Evolutionary conservation across 225 moss, liverwort and hornwort species (phyloP).

Genomic region (Straminergon stramineum): DNA sequence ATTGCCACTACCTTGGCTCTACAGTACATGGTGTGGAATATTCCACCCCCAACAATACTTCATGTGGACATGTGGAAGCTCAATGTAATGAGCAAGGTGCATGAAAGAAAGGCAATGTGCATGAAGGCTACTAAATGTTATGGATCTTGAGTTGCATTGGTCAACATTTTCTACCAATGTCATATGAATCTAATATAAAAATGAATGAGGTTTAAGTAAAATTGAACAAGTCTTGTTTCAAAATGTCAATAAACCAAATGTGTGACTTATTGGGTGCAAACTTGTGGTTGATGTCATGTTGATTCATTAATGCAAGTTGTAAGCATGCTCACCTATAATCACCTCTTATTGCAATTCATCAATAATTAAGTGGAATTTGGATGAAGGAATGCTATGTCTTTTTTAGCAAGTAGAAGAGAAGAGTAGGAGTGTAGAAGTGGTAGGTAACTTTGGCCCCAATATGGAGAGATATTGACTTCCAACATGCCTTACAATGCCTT

Average conservation of each 20-base stretch:
- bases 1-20: background rate
- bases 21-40: background rate
- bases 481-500: background rate
- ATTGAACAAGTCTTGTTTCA: background rate
- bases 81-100: too few species aligned
- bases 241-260: background rate
- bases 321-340: background rate
- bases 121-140: background rate
- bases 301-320: too few species aligned
- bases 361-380: background rate
- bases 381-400: background rate
- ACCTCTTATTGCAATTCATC: background rate
- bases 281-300: background rate
- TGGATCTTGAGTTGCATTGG: background rate
- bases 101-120: too few species aligned
- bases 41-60: background rate
- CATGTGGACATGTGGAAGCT: background rate
- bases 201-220: background rate
- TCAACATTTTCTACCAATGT: background rate
- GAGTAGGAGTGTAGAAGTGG: background rate
- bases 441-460: fast-evolving
- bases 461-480: background rate
- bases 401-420: background rate
- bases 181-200: background rate
- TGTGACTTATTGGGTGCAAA: background rate